Conservation (phyloP, 306 rosid species). For the Vachellia collinsii region DNA sequence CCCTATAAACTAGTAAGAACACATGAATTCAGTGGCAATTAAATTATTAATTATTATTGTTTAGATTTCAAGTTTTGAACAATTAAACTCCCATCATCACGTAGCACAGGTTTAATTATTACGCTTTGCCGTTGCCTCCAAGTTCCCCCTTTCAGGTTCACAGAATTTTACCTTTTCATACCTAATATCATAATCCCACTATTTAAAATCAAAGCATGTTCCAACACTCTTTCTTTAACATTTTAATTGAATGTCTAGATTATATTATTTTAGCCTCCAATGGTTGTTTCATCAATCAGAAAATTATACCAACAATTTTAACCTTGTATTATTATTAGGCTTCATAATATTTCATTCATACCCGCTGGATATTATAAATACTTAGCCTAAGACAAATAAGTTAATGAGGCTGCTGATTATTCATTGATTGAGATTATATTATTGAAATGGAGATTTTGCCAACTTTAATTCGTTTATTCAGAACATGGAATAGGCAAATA, state of each 20-base stretch:
- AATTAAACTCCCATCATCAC: background rate
- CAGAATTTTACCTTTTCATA: background rate
- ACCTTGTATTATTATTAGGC: background rate
- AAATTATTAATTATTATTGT: background rate
- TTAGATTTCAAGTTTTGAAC: background rate
- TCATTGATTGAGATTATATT: too few species aligned
- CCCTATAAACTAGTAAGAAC: background rate
- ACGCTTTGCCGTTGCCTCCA: background rate
- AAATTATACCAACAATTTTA: background rate
- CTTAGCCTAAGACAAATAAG: too few species aligned
- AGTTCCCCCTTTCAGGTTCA: background rate
- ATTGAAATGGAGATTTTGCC: background rate
- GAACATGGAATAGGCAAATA: background rate
- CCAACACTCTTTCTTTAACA: background rate
- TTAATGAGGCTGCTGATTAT: background rate
- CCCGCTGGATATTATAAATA: too few species aligned
- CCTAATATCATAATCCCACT: background rate
- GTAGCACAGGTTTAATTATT: background rate
- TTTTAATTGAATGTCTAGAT: background rate
- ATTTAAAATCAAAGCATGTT: background rate
- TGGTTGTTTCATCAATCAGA: background rate
- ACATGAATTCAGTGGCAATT: background rate
- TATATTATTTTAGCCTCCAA: background rate
- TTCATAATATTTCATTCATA: too few species aligned
- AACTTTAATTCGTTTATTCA: background rate